Base-by-base conservation (phyloP, 441 rosid genomes). In the Erodium moschatum region DNA sequence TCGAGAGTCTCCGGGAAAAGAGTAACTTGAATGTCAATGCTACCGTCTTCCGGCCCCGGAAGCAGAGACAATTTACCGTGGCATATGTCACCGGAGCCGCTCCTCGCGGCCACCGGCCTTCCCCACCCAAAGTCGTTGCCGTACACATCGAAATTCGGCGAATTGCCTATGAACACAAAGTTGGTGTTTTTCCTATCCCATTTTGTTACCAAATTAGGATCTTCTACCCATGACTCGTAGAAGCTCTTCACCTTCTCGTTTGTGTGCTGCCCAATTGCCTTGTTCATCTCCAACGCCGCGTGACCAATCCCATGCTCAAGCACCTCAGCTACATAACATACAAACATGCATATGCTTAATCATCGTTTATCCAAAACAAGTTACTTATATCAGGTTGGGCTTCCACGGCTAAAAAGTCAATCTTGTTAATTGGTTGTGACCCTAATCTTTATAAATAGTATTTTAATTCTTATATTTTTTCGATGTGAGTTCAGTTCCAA, bases 291-390 rank as follows among this genome's bases (percentile, higher is more conserved):
- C 54, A 12, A 11, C 15, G 54, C 54, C n/a, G 15, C 15, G 15
- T 48, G 54, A 48, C 54, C 54, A 48, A 48, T 48, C 12, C 54
- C 54, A 48, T 48, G n/a, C 54, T 48, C 54, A 48, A 48, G 15
- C 16, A 48, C 54, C 54, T 48, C 54, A 48, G 15, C 54, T 48
- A 13, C 54, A 48, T 10, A 0, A 48, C 16, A 48, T 13, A 48
- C 12, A n/a, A n/a, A n/a, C n/a, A n/a, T n/a, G n/a, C n/a, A n/a
- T n/a, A n/a, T n/a, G n/a, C n/a, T n/a, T n/a, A n/a, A n/a, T n/a
- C n/a, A n/a, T n/a, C n/a, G n/a, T n/a, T n/a, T n/a, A n/a, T n/a
- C n/a, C n/a, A n/a, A n/a, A n/a, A n/a, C n/a, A n/a, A n/a, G n/a
- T n/a, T n/a, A n/a, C n/a, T n/a, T n/a, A n/a, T n/a, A n/a, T n/a